Percentiles rank a stretch among this genome's conserved stretches.
phyloP scores from a whole-genome alignment of 345 rosid species.

The Toxicodendron radicans region DNA sequence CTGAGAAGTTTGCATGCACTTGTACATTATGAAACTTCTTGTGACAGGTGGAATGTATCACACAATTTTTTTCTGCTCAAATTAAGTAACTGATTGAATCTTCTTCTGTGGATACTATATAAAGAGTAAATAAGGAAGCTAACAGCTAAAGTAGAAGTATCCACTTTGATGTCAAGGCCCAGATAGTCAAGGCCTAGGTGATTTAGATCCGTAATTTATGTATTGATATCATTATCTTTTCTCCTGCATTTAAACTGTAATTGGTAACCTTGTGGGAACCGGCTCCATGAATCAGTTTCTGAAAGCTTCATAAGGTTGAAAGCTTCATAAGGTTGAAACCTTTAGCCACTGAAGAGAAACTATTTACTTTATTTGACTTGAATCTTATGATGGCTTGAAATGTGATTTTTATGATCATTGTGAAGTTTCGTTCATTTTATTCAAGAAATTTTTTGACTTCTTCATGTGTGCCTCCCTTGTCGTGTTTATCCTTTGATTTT shows the following conservation, averaged over 20 bases:
- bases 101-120: neutral
- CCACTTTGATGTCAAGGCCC: neutral
- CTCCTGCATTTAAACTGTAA: neutral
- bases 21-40: neutral
- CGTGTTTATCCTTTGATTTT: neutral
- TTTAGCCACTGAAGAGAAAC: too few species aligned
- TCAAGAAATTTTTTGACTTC: constrained; percentile 4
- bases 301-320: neutral
- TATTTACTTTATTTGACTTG: neutral
- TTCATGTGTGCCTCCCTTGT: neutral
- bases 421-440: neutral
- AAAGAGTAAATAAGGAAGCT: neutral
- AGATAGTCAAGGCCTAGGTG: neutral
- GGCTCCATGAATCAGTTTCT: neutral
- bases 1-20: neutral
- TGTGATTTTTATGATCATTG: neutral
- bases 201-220: neutral
- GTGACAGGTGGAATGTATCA: neutral
- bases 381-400: constrained; percentile 8
- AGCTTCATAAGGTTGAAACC: neutral
- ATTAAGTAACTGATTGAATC: neutral
- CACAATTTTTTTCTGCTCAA: neutral
- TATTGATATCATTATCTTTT: neutral
- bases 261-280: neutral
- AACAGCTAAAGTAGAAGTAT: neutral